phyloP scores from a whole-genome alignment of 208 protist species.

The Leishmania turanica region DNA sequence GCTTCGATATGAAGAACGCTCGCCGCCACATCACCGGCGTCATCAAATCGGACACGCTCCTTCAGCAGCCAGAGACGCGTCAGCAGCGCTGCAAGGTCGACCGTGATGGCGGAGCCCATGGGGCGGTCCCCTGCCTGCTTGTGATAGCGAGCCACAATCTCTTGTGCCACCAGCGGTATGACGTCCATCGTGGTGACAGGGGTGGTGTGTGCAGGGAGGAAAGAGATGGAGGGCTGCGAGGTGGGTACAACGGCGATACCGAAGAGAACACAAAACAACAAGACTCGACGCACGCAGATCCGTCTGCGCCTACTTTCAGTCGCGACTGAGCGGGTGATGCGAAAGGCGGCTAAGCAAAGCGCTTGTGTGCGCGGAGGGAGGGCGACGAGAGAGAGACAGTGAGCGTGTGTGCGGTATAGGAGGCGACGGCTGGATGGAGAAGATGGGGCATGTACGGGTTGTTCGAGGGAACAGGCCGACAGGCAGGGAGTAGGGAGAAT shows the following conservation, averaged over 20 bases:
- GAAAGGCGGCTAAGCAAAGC: background rate
- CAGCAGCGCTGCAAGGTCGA: conserved; percentile 68
- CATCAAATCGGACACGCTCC: conserved; percentile 41
- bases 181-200: conserved; percentile 70
- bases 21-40: conserved; percentile 61
- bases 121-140: conserved; percentile 29
- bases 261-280: too few species aligned
- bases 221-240: conserved; percentile 6
- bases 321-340: background rate
- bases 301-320: background rate
- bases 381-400: background rate
- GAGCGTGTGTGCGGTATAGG: background rate
- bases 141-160: conserved; percentile 66
- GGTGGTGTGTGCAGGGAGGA: background rate
- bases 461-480: background rate
- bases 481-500: background rate
- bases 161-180: conserved; percentile 64
- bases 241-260: background rate
- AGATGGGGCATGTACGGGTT: background rate
- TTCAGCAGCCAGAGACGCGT: conserved; percentile 69
- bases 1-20: conserved; percentile 67
- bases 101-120: conserved; percentile 46
- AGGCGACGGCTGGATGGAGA: background rate
- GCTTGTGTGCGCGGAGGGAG: background rate
- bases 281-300: background rate